A percentile compares a stretch with the other conserved stretches of the same genome.
Evolutionary conservation across 2,329 filamentous ascomycete species (phyloP).

Genomic region (Penicillium concentricum): DNA sequence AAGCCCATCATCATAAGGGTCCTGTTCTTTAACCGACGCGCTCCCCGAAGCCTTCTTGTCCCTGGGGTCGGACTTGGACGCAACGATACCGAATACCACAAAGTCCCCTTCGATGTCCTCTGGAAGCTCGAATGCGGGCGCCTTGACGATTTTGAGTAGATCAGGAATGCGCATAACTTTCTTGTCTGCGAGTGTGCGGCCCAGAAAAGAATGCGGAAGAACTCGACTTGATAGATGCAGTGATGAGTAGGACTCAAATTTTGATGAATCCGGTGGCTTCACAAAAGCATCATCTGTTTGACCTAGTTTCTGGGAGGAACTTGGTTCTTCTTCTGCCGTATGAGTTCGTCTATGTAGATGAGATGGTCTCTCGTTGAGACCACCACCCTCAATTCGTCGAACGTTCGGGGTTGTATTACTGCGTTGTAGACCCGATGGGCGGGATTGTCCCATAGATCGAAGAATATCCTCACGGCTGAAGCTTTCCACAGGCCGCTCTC

Average conservation of each 20-base stretch:
- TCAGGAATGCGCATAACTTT: constrained; percentile 76
- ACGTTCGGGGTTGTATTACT: constrained; percentile 37
- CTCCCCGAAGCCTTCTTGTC: constrained; percentile 52
- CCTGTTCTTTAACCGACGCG: constrained; percentile 41
- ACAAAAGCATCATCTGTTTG: constrained; percentile 15
- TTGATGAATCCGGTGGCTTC: constrained; percentile 53
- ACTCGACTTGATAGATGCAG: constrained; percentile 80
- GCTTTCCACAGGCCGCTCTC: constrained; percentile 48
- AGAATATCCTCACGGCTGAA: constrained; percentile 66
- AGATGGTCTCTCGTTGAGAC: constrained; percentile 18
- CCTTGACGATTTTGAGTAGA: constrained; percentile 75
- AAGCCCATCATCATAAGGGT: constrained; percentile 54
- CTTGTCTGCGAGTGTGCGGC: constrained; percentile 74
- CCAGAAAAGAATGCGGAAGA: constrained; percentile 76
- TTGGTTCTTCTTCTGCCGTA: constrained; percentile 22
- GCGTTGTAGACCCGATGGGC: constrained; percentile 31
- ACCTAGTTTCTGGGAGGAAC: constrained; percentile 20
- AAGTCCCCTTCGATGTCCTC: constrained; percentile 83
- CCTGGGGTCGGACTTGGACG: constrained; percentile 80
- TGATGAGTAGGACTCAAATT: constrained; percentile 83
- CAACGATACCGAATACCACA: constrained; percentile 84
- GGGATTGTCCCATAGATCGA: constrained; percentile 31
- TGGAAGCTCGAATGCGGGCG: constrained; percentile 74
- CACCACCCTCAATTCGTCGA: constrained; percentile 14
- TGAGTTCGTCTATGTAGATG: constrained; percentile 25